Base-by-base conservation (phyloP, 1,284 basidiomycete genomes). In the Rhodofomes roseus region DNA sequence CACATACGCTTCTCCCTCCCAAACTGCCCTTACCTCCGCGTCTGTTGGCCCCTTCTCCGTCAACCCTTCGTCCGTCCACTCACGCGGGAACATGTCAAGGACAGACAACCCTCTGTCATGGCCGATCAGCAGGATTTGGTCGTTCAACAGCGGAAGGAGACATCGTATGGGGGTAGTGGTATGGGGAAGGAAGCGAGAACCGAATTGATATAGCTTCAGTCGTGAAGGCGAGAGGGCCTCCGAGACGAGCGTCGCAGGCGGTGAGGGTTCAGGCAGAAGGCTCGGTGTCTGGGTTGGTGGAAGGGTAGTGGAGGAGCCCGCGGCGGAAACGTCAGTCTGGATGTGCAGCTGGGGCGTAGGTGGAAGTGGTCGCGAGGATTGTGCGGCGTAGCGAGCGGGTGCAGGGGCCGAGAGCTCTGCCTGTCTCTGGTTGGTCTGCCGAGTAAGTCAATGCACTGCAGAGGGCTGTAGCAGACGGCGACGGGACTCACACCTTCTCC, bases 101-200 rank as follows among this genome's bases (percentile, higher is more conserved):
- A 92, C 89, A 1, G 87, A 89, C 29, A 93, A 79, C 1, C 90
- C 90, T 56, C 85, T 80, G 62, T 90, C 87, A 60, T 89, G 87
- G 2, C 90, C 90, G 41, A 93, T 82, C 16, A 93, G 79, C 23
- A 93, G 60, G 40, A 89, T 70, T 46, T 79, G 79, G 62, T 89
- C 84, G 31, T 81, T 81, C 43, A 83, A 74, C 25, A 93, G 69
- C 2, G 91, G 89, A 29, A 93, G 78, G 8, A 92, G 70, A 69
- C 87, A 87, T 58, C 85, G 83, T 62, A 93, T 92, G 25, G 81
- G 88, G 0, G 80, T 79, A 2, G 81, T 86, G 18, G 89, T 76
- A 65, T 93, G 91, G n/a, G 91, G 90, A 39, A 93, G 76, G 70
- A 93, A 93, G 20, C 90, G 83, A 14, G 90, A 92, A 27, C 90